phyloP scores from a whole-genome alignment of 768 basidiomycete genomes.

The Leccinum uliginosum region DNA sequence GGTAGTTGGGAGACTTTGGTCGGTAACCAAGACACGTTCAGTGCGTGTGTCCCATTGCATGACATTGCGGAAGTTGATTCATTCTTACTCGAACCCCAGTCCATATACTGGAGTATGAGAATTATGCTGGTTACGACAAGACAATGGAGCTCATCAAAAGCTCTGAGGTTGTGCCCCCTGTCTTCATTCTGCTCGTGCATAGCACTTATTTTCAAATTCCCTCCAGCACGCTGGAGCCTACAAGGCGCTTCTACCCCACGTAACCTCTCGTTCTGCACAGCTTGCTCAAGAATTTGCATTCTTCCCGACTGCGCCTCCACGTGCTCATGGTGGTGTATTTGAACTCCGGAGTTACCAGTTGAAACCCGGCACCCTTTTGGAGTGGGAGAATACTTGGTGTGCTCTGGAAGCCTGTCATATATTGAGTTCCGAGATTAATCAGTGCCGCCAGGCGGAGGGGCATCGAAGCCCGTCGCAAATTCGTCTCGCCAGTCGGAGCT shows the following conservation, averaged over 20 bases:
- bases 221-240: conserved; percentile 63
- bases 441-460: conserved; percentile 68
- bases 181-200: not conserved
- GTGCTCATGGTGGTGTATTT: conserved; percentile 84
- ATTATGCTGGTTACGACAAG: conserved; percentile 85
- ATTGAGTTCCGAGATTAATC: conserved; percentile 2
- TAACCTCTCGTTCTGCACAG: conserved; percentile 70
- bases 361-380: conserved; percentile 83
- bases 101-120: conserved; percentile 91
- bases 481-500: conserved; percentile 83
- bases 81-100: conserved; percentile 27
- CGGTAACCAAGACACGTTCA: conserved; percentile 86
- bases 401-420: conserved; percentile 11
- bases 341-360: conserved; percentile 88
- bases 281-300: conserved; percentile 94
- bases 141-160: conserved; percentile 57
- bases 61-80: not conserved
- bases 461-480: conserved; percentile 87
- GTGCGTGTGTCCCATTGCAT: conserved; percentile 39
- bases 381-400: conserved; percentile 94
- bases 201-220: not conserved
- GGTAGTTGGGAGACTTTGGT: conserved; percentile 92
- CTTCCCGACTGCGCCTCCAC: conserved; percentile 87
- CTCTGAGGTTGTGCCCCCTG: conserved; percentile 54
- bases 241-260: conserved; percentile 69